Base-by-base conservation (phyloP, 306 rosid species). In the Lagenaria siceraria region DNA sequence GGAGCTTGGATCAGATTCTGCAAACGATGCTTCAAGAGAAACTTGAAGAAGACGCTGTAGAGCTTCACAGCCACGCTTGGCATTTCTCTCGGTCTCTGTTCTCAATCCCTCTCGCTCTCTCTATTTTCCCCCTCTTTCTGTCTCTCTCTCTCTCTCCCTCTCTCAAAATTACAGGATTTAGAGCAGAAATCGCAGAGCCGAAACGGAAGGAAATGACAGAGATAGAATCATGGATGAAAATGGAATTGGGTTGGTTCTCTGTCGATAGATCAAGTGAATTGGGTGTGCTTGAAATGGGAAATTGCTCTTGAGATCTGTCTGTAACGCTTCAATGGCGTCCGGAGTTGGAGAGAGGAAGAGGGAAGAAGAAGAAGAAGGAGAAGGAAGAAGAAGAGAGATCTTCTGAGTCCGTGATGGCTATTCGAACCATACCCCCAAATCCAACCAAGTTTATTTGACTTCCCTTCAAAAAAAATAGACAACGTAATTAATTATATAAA, bases 41-140 rank as follows among this genome's bases (percentile, higher is more conserved):
- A 95, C 84, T 95, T 95, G 90, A 92, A 95, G 97, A 95, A 92
- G 0, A 92, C 98, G 88, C 99, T 92, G 73, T 95, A 92, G 75
- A 95, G 97, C 87, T 95, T 90, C 46, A 95, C 97, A 58, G 96
- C 91, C 29, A 95, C 96, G 87, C 87, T 88, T 75, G 99, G 97
- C 99, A 95, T 95, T 74, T 84, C 86, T 78, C 40, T 72, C 53
- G 38, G 53, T 43, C 72, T 64, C 73, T 59, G 77, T 48, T 66
- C 48, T 40, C 64, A 78, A 70, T 77, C 69, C 66, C 21, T 61
- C 40, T 5, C 33, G 33, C 33, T 58, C 63, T 59, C 40, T 14
- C 9, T 83, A 80, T 48, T 25, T 3, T 25, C 18, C 73, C 15
- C 78, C 27, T n/a, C n/a, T n/a, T n/a, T n/a, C n/a, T n/a, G n/a